phyloP scores from a whole-genome alignment of 108 stramenopile species.

The Fragilaria radians region DNA sequence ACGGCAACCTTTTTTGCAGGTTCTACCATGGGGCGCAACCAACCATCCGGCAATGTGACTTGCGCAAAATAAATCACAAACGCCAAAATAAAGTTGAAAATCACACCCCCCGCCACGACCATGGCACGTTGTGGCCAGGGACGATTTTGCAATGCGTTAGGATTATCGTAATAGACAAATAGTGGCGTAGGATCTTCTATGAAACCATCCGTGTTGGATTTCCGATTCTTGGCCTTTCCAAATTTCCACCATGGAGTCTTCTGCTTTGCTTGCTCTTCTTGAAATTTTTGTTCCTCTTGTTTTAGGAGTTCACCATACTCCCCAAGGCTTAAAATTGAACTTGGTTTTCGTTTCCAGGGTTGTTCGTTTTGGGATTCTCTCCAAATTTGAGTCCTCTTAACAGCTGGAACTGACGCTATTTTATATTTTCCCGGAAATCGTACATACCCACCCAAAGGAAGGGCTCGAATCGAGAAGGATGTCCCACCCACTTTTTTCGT shows the following conservation, averaged over 20 bases:
- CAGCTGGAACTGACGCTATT: constrained; percentile 16
- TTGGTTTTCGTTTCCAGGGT: background rate
- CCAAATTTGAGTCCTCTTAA: constrained; percentile 16
- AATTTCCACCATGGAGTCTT: background rate
- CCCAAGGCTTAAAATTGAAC: background rate
- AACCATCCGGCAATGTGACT: constrained; percentile 16
- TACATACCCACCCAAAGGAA: constrained; percentile 82
- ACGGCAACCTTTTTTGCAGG: background rate
- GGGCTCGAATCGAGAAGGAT: constrained; percentile 65
- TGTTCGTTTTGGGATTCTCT: background rate
- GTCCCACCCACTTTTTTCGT: constrained; percentile 44
- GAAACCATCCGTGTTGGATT: constrained; percentile 13
- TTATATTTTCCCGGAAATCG: constrained; percentile 85
- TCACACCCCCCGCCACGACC: constrained; percentile 69
- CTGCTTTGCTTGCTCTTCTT: background rate
- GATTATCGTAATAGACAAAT: constrained; percentile 68
- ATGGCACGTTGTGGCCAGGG: constrained; percentile 64
- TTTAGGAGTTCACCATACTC: background rate
- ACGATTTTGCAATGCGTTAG: constrained; percentile 79
- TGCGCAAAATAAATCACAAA: constrained; percentile 72
- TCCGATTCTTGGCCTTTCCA: background rate
- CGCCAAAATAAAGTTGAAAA: constrained; percentile 69
- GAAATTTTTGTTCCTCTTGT: background rate
- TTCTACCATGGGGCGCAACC: constrained; percentile 5
- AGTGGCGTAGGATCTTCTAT: constrained; percentile 25